A percentile compares a stretch with the other conserved stretches of the same genome.
Evolutionary conservation across 441 rosid species (phyloP).

Genomic region (Eutrema salsugineum): DNA sequence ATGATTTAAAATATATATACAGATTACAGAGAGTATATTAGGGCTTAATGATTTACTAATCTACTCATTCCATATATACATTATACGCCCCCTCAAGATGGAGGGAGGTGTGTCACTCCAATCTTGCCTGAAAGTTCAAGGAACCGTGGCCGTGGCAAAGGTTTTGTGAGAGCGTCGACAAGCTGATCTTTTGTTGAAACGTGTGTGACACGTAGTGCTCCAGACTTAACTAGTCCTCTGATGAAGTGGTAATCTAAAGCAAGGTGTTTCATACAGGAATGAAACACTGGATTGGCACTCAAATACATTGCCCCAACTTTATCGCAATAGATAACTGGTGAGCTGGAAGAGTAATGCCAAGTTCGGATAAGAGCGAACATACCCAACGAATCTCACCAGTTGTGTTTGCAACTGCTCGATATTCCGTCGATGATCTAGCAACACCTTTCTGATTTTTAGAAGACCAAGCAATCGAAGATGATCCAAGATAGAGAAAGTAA

Average conservation of each 20-base stretch:
- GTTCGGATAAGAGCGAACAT: background rate
- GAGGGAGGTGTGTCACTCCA: background rate
- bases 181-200: background rate
- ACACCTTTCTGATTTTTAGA: background rate
- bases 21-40: too few relatives aligned
- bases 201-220: background rate
- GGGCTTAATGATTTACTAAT: too few relatives aligned
- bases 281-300: background rate
- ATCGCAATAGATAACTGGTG: background rate
- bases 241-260: background rate
- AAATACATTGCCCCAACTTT: background rate
- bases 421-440: background rate
- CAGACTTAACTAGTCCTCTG: background rate
- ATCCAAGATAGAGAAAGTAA: background rate
- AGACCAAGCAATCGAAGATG: background rate
- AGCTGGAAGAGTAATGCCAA: background rate
- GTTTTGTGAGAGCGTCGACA: background rate
- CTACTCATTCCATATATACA: too few relatives aligned
- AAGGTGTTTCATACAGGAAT: background rate
- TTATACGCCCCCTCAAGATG: background rate
- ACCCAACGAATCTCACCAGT: background rate
- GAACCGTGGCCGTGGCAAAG: background rate
- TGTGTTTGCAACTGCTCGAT: background rate
- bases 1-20: too few relatives aligned
- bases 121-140: background rate